Base-by-base conservation (phyloP, 2,329 filamentous ascomycete species). In the Pseudocercospora crystallina region DNA sequence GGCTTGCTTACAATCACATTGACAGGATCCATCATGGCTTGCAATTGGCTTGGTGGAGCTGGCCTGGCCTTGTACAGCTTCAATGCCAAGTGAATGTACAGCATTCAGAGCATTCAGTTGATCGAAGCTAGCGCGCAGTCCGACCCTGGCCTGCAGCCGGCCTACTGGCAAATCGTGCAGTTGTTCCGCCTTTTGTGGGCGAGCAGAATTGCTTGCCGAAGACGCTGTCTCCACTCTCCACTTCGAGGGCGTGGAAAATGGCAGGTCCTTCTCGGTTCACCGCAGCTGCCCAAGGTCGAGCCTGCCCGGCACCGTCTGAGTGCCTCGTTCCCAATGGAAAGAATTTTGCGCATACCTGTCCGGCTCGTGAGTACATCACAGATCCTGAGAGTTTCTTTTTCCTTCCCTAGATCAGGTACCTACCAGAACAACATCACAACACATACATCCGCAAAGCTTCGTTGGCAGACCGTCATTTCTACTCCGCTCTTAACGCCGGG, bases 401-500 rank as follows among this genome's bases (percentile, higher is more conserved):
- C 32, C 29, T 32, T 42, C 40, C 15, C 17, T n/a, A 29, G 14
- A 40, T 29, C 37, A 29, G 37, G 14, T 32, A 29, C 12, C 20
- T 32, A 15, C 29, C 15, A 31, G 15, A 20, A 14, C 40, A 32
- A 5, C 17, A 43, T 43, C 31, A 32, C 41, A 26, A 26, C 20
- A 26, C 20, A 26, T 26, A 26, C 20, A 26, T 26, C 7, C 7
- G 20, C 20, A 26, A 26, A 26, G 20, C 20, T 26, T 26, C 20
- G 20, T 26, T 26, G 20, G 20, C 20, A 7, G 20, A 26, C 20
- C 20, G 20, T 26, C 20, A 26, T 26, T 26, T 26, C 20, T 26
- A 26, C 17, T 40, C 44, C 44, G 44, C 43, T 41, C 39, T 40
- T 38, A 51, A 51, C 37, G 43, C 49, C 43, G 49, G 26, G 26